A percentile compares a stretch with the other conserved stretches of the same genome.
These are phyloP conservation scores for Iodosphaeria phyllophila DNA, from an alignment of 2,329 filamentous ascomycete species.

Conservation along the genomic window DNA sequence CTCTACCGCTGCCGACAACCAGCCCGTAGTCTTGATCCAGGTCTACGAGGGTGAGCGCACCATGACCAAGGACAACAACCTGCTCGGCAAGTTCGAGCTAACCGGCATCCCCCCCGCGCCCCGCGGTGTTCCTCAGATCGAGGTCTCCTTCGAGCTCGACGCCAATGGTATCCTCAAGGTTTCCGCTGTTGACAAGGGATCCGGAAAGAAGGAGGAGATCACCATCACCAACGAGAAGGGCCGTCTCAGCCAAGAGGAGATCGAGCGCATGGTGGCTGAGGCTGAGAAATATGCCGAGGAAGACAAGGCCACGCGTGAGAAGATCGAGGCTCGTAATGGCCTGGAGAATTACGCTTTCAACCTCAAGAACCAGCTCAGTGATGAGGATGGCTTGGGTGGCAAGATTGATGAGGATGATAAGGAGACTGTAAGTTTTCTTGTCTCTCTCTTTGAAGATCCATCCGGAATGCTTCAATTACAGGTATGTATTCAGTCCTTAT, in stretches of 20 bases:
- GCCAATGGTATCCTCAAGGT: constrained; percentile 98
- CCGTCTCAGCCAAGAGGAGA: constrained; percentile 87
- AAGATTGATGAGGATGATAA: constrained; percentile 99
- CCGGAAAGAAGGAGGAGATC: constrained; percentile 91
- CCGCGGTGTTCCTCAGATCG: constrained; percentile 92
- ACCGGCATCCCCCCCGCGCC: constrained; percentile 89
- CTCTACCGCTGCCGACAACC: constrained; percentile 91
- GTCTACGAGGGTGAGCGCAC: constrained; percentile 88
- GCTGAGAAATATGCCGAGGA: constrained; percentile 98
- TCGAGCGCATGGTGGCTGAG: constrained; percentile 97
- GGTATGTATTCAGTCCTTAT: too few species aligned
- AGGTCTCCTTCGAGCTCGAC: constrained; percentile 94
- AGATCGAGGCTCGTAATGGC: constrained; percentile 88
- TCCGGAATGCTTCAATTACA: too few species aligned
- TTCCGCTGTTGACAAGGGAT: constrained; percentile 90
- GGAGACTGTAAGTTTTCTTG: constrained; percentile 69
- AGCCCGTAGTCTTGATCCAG: constrained; percentile 87
- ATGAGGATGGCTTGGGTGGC: constrained; percentile 88
- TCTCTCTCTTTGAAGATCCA: too few species aligned
- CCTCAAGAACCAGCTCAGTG: constrained; percentile 97
- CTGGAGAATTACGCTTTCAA: constrained; percentile 99
- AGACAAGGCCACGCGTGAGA: constrained; percentile 94
- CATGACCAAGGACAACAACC: constrained; percentile 93
- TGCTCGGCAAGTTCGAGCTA: constrained; percentile 95
- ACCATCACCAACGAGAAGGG: constrained; percentile 99